These are phyloP conservation scores for Marasmius oreades DNA, from an alignment of 1,284 basidiomycete species.

Conservation along the genomic window DNA sequence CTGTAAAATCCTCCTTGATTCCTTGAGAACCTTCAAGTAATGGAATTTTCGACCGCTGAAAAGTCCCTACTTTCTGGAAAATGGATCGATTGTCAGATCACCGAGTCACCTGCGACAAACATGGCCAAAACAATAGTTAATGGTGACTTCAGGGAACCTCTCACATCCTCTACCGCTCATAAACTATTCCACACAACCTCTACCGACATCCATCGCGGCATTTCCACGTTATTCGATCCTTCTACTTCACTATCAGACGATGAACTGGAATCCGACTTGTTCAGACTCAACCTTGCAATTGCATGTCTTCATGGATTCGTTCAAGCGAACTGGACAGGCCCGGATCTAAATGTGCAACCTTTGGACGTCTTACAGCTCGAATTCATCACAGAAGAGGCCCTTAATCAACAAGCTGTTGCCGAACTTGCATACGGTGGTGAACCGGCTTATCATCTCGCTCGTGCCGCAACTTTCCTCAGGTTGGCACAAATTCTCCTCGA, in stretches of 20 bases:
- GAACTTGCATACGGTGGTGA: conserved; percentile 87
- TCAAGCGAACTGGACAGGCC: conserved; percentile 97
- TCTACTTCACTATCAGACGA: conserved; percentile 20
- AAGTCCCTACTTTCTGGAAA: conserved; percentile 48
- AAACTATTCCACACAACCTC: conserved; percentile 37
- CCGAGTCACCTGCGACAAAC: conserved; percentile 20
- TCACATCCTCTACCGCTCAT: conserved; percentile 48
- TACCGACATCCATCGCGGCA: conserved; percentile 27
- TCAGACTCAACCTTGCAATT: conserved; percentile 66
- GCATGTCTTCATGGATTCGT: conserved; percentile 88
- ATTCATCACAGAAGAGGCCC: conserved; percentile 42
- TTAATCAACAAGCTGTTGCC: conserved; percentile 70
- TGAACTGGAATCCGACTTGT: conserved; percentile 41
- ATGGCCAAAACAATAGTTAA: conserved; percentile 43
- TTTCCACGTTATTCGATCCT: conserved; percentile 21
- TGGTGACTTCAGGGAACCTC: conserved; percentile 44
- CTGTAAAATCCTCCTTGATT: neutral
- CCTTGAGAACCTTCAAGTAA: neutral
- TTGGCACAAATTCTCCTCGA: conserved; percentile 74
- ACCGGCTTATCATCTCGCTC: conserved; percentile 92
- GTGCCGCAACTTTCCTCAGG: conserved; percentile 69
- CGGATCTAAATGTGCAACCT: conserved; percentile 68
- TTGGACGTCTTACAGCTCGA: conserved; percentile 44
- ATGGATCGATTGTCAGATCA: conserved; percentile 35
- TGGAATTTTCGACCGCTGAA: conserved; percentile 38